phyloP scores from a whole-genome alignment of 305 asterid genomes.

The Caryopteris hybrid region DNA sequence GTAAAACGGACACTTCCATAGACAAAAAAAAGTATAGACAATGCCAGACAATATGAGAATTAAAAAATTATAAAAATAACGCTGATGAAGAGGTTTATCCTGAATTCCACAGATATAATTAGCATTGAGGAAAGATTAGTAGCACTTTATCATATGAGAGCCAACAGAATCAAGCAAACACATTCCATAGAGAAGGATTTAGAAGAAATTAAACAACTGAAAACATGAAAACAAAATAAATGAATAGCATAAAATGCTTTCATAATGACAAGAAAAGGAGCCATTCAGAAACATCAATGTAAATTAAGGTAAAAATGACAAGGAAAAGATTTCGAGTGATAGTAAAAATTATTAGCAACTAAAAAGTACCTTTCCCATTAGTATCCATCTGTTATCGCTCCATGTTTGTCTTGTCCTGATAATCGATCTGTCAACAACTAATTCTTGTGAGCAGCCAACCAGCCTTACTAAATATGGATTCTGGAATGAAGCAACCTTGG shows the following conservation, averaged over 20 bases:
- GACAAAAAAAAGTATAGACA: background rate
- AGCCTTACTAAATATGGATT: constrained; percentile 45
- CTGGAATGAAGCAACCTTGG: constrained; percentile 13
- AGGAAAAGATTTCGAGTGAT: background rate
- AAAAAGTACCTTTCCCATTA: constrained; percentile 42
- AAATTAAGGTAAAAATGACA: background rate
- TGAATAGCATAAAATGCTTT: background rate
- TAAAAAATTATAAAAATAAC: background rate
- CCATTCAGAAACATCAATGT: background rate
- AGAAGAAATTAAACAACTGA: background rate
- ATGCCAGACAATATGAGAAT: background rate
- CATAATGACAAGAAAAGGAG: background rate
- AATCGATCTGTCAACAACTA: constrained; percentile 34
- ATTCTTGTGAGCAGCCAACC: constrained; percentile 43
- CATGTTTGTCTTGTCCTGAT: constrained; percentile 52
- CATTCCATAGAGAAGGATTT: background rate
- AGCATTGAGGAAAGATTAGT: background rate
- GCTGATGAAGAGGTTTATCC: background rate
- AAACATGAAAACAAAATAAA: background rate
- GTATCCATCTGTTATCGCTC: constrained; percentile 48
- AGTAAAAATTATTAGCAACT: background rate
- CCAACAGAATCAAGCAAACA: constrained; percentile 1
- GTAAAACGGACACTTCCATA: background rate
- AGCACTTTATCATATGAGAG: background rate
- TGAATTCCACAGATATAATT: background rate